Base-by-base conservation (phyloP, 2,329 filamentous ascomycete species). In the Exophiala calicioides region DNA sequence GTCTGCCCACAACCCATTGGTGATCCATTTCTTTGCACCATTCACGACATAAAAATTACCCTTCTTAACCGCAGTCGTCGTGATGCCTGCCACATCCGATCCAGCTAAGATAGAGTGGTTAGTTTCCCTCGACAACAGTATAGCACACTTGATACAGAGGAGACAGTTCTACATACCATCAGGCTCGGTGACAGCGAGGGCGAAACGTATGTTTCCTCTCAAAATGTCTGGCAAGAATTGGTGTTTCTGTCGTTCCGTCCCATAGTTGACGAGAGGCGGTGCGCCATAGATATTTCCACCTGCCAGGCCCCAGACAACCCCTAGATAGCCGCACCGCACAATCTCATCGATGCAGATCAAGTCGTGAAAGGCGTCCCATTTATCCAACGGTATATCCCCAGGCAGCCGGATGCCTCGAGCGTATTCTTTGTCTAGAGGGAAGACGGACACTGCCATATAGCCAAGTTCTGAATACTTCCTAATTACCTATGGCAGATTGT, bases 11-110 rank as follows among this genome's bases (percentile, higher is more conserved):
- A 96, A 85, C 51, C 83, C 83, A 78, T 98, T 98, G 55, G 93
- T 97, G 71, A 98, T 98, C 93, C 93, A 98, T 91, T 97, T 97
- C 81, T 98, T 98, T 69, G 81, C 83, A 37, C 93, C 93, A 53
- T 82, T 86, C 68, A 98, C 86, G 68, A 78, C 84, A 33, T 52
- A 51, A 12, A 40, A 27, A 30, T 43, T 42, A 4, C 46, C 50
- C 20, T 70, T 66, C 0, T 74, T 68, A 21, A 64, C 60, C 0
- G 83, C 83, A 0, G 78, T 83, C 3, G 82, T 84, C 42, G 72
- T 71, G 35, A 86, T 75, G 52, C 76, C 78, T 1, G 80, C 81
- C 3, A 86, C 80, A 59, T 86, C 83, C 1, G 80, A 84, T 1
- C 79, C 79, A 46, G 76, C 79, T 56, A 10, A 23, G 8, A 8